Evolutionary conservation across 1,284 basidiomycete genomes (phyloP), one percentile per base, ranked within the genome.

Genomic region (Volvariella surrecta): DNA sequence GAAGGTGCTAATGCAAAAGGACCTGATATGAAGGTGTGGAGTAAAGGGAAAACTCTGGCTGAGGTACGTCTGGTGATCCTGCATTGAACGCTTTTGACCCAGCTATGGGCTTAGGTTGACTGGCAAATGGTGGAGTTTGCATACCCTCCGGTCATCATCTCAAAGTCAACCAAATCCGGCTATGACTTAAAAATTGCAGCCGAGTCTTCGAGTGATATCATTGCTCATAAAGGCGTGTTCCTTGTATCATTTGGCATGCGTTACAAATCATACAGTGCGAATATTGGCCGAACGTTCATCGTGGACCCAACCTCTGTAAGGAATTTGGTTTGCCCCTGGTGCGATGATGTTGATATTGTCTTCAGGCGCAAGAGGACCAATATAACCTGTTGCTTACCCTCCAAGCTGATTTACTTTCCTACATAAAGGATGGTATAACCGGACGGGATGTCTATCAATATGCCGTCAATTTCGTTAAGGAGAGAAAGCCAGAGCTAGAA

Each of bases 101-200:
- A 39, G 37, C 20, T 34, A 37, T 37, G 37, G 43, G 22, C 8
- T 39, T 42, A 92, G 87, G 73, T 93, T 46, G 94, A 99, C 59
- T 92, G 89, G 73, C 70, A 72, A 19, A 76, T 85, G 9, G 86
- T 89, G 2, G 94, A 98, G 63, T 95, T 94, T 66, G 89, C 90
- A 52, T 97, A 95, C 61, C 82, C 89, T 3, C 94, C 95, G 2
- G 94, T 97, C 59, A 89, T 98, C 56, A 94, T 97, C 58, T 97
- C 93, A 2, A 87, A 86, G 44, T 88, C 89, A 13, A 82, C 81
- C 32, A 75, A 71, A 47, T 68, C 73, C 3, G 86, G 89, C 10
- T 98, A 96, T 59, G 94, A 98, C 58, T 71, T 98, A 41, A 80
- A 84, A 49, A 84, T 86, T 18, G 89, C 83, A 1, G 91, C 89